phyloP scores from a whole-genome alignment of 108 stramenopile genomes.

The Asterionellopsis glacialis region DNA sequence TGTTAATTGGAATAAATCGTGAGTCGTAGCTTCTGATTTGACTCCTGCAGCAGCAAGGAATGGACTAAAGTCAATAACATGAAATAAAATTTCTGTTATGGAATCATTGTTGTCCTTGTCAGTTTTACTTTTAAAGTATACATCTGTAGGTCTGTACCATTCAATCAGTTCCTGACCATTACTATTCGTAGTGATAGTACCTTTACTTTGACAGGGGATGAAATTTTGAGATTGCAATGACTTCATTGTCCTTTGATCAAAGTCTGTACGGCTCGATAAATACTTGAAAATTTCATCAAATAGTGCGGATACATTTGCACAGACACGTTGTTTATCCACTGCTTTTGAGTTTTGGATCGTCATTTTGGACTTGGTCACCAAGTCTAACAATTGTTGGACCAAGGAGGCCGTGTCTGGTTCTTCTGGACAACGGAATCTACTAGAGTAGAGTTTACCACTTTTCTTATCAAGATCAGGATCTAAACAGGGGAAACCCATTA shows the following conservation, averaged over 20 bases:
- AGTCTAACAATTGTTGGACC: constrained; percentile 39
- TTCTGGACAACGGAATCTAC: constrained; percentile 39
- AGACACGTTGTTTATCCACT: constrained; percentile 18
- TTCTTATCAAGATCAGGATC: constrained; percentile 41
- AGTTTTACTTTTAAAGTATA: constrained; percentile 43
- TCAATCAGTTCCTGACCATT: too few relatives aligned
- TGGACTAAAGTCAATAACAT: constrained; percentile 43
- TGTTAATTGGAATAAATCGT: constrained; percentile 33
- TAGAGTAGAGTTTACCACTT: constrained; percentile 30
- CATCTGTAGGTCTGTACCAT: constrained; percentile 50
- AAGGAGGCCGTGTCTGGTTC: constrained; percentile 43
- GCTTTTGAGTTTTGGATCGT: constrained; percentile 14
- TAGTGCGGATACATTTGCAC: constrained; percentile 1
- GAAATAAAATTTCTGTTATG: constrained; percentile 36
- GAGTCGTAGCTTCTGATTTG: constrained; percentile 42
- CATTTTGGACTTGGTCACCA: constrained; percentile 32
- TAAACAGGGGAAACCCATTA: constrained; percentile 64
- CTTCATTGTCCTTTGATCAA: constrained; percentile 22
- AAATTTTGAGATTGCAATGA: constrained; percentile 35
- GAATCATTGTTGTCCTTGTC: constrained; percentile 10
- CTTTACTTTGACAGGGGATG: constrained; percentile 47
- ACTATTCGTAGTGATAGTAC: constrained; percentile 3
- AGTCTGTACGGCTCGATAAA: constrained; percentile 52
- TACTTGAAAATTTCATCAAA: constrained; percentile 33
- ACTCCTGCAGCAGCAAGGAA: constrained; percentile 44